Percentiles rank a stretch among this genome's conserved stretches.
Conservation (phyloP, 1,139 yeast species). For the Diutina catenulata region DNA sequence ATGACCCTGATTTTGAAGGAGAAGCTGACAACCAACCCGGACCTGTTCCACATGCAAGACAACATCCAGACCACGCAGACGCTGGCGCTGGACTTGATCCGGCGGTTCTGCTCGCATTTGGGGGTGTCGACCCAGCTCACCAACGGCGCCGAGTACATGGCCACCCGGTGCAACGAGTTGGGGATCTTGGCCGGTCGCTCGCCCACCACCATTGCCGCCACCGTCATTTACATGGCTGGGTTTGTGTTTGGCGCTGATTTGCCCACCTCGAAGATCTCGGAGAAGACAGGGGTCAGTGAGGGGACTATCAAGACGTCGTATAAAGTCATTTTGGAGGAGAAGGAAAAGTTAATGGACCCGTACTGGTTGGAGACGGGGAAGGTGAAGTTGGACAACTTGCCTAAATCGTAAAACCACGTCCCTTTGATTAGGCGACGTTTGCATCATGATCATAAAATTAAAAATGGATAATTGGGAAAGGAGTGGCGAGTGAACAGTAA, state of each 20-base stretch:
- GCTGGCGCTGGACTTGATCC: conserved; percentile 85
- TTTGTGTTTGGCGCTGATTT: conserved; percentile 61
- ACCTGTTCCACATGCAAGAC: conserved; percentile 32
- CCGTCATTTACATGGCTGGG: conserved; percentile 91
- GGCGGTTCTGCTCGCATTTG: conserved; percentile 92
- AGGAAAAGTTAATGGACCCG: conserved; percentile 66
- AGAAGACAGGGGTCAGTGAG: conserved; percentile 94
- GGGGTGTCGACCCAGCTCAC: conserved; percentile 80
- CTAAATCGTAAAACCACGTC: conserved; percentile 5
- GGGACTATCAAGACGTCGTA: conserved; percentile 94
- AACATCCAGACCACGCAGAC: conserved; percentile 79
- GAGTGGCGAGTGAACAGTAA: too few relatives aligned
- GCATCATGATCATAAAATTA: too few relatives aligned
- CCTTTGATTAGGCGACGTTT: not conserved
- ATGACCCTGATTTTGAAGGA: conserved; percentile 69
- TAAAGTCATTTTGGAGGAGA: conserved; percentile 67
- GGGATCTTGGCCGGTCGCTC: conserved; percentile 96
- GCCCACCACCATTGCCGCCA: conserved; percentile 96
- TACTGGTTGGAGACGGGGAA: conserved; percentile 67
- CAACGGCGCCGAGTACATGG: conserved; percentile 88
- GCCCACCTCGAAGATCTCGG: conserved; percentile 74
- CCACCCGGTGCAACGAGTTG: conserved; percentile 76
- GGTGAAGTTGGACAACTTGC: conserved; percentile 37
- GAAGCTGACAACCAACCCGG: conserved; percentile 40
- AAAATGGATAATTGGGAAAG: too few relatives aligned